Evolutionary conservation across 2,329 filamentous ascomycete species (phyloP).

Genomic region (Thielaviopsis ethacetica): DNA sequence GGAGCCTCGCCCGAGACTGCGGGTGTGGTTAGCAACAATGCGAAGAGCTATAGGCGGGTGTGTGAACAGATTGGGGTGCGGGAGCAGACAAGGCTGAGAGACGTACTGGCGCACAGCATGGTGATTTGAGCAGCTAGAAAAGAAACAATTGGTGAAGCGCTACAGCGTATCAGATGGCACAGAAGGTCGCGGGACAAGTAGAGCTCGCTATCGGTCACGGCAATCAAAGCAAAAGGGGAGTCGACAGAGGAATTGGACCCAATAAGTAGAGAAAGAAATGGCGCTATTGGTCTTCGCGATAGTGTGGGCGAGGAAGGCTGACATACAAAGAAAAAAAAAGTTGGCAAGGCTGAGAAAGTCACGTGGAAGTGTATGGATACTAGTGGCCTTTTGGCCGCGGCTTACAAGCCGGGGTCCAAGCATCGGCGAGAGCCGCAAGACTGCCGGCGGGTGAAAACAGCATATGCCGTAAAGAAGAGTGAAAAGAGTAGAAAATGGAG

Average conservation of each 20-base stretch:
- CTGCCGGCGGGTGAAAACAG: too few species aligned
- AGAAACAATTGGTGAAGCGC: not conserved
- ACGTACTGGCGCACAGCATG: conserved; percentile 35
- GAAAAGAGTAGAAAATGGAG: too few species aligned
- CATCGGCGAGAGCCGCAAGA: too few species aligned
- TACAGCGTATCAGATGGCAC: not conserved
- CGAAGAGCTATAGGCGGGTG: not conserved
- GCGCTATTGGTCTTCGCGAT: conserved; percentile 5
- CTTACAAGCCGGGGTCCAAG: not conserved
- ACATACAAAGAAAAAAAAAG: conserved; percentile 1
- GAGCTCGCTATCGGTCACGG: too few species aligned
- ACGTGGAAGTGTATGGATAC: conserved; percentile 1
- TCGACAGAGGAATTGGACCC: not conserved
- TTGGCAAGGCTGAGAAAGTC: conserved; percentile 12
- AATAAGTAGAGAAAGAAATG: not conserved
- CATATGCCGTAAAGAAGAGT: too few species aligned
- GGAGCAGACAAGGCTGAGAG: not conserved
- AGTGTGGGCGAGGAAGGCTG: conserved; percentile 5
- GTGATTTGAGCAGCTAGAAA: conserved; percentile 13
- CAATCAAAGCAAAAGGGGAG: not conserved
- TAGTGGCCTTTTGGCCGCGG: not conserved
- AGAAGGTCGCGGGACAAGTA: not conserved
- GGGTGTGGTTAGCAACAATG: not conserved
- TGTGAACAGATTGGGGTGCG: not conserved
- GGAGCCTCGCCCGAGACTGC: conserved; percentile 92